A percentile compares a stretch with the other conserved stretches of the same genome.
Conservation (phyloP, 176 grass and related monocot species). For the Triticum turgidum region DNA sequence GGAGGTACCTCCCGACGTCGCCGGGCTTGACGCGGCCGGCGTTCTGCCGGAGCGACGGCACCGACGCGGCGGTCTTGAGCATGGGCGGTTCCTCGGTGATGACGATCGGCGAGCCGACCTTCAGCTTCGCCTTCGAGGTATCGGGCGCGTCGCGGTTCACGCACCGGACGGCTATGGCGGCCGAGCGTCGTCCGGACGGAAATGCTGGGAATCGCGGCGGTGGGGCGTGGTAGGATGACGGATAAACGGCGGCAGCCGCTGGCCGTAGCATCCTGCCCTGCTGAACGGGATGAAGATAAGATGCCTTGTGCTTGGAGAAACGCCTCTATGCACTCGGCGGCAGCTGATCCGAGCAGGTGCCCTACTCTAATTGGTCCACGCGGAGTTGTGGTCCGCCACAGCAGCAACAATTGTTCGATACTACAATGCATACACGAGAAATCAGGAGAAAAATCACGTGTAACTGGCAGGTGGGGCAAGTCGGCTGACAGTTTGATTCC, state of each 20-base stretch:
- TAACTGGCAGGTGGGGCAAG: too few species aligned
- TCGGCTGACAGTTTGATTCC: too few species aligned
- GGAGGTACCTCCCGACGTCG: conserved; percentile 67
- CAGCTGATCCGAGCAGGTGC: not conserved
- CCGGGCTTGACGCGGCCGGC: conserved; percentile 66
- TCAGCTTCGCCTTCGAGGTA: conserved; percentile 34
- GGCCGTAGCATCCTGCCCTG: conserved; percentile 3
- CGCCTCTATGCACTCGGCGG: not conserved
- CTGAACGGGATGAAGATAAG: not conserved
- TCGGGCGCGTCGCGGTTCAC: not conserved
- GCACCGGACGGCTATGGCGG: conserved; percentile 21
- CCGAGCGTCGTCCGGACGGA: not conserved
- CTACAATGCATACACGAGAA: too few species aligned
- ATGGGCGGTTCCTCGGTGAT: conserved; percentile 49
- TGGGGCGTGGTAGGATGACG: not conserved
- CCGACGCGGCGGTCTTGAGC: conserved; percentile 78
- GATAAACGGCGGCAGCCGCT: not conserved
- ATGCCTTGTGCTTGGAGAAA: not conserved
- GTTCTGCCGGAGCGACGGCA: conserved; percentile 75
- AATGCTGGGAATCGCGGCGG: not conserved
- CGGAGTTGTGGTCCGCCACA: too few species aligned
- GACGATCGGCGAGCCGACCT: conserved; percentile 65
- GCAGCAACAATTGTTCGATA: too few species aligned
- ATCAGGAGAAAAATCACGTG: too few species aligned
- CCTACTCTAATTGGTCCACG: not conserved